These are phyloP conservation scores for Kwoniella europaea DNA, from an alignment of 768 basidiomycete genomes.

Conservation along the genomic window DNA sequence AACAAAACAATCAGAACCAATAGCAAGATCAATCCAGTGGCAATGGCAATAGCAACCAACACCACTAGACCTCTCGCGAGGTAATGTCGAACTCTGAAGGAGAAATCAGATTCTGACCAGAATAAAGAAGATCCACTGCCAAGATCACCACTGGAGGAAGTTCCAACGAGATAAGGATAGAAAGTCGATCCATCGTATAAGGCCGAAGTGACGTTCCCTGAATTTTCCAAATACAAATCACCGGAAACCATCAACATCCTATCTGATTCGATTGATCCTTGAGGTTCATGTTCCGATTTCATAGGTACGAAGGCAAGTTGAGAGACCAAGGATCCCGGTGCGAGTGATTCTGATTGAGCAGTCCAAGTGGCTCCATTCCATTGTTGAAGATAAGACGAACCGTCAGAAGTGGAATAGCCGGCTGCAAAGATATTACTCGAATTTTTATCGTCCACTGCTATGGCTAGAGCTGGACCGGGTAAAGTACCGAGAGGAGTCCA, in stretches of 20 bases:
- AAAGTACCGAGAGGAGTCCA: constrained; percentile 69
- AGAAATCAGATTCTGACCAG: constrained; percentile 60
- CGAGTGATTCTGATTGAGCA: constrained; percentile 60
- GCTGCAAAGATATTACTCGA: constrained; percentile 85
- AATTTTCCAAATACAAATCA: constrained; percentile 68
- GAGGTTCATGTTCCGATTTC: constrained; percentile 72
- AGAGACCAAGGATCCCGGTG: constrained; percentile 70
- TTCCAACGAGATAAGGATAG: constrained; percentile 79
- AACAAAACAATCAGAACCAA: constrained; percentile 54
- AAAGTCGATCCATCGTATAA: constrained; percentile 83
- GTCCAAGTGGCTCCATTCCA: constrained; percentile 86
- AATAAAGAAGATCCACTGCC: constrained; percentile 80
- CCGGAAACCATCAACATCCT: constrained; percentile 91
- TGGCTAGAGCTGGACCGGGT: constrained; percentile 87
- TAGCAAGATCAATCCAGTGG: constrained; percentile 73
- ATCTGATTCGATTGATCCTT: constrained; percentile 75
- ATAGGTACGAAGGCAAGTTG: constrained; percentile 91
- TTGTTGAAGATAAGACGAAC: constrained; percentile 73
- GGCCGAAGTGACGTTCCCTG: constrained; percentile 80
- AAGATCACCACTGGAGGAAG: constrained; percentile 68
- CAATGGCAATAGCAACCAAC: constrained; percentile 94
- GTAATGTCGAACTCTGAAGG: constrained; percentile 72
- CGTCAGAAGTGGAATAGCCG: constrained; percentile 73
- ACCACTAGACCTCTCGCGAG: constrained; percentile 92
- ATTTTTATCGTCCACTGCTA: constrained; percentile 82